Evolutionary conservation across 2,329 filamentous ascomycete species (phyloP).

Genomic region (Monosporascus sp.): DNA sequence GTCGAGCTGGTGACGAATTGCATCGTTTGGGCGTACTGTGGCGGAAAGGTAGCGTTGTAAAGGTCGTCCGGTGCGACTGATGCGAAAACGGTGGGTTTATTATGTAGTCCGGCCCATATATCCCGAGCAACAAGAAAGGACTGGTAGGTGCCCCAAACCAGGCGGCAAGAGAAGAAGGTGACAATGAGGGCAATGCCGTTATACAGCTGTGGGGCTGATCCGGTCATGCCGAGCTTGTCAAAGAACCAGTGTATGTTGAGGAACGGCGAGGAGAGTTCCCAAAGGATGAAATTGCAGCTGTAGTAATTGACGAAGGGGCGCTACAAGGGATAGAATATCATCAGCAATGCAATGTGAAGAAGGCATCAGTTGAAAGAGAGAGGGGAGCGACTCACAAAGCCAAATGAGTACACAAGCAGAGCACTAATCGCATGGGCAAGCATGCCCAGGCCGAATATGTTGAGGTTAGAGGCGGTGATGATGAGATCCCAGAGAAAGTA

Average conservation of each 20-base stretch:
- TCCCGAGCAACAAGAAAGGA: conserved; percentile 66
- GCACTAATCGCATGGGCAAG: conserved; percentile 73
- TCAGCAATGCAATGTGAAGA: background rate
- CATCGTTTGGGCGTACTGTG: conserved; percentile 39
- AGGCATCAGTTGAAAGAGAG: conserved; percentile 2
- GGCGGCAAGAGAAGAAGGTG: conserved; percentile 71
- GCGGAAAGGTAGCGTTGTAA: conserved; percentile 28
- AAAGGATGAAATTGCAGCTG: conserved; percentile 74
- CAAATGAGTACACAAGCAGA: conserved; percentile 67
- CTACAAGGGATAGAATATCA: conserved; percentile 36
- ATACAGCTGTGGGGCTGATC: conserved; percentile 66
- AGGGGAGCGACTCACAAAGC: conserved; percentile 59
- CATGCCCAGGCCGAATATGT: conserved; percentile 71
- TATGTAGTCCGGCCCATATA: conserved; percentile 55
- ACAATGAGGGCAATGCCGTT: conserved; percentile 69
- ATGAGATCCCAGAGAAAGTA: conserved; percentile 83
- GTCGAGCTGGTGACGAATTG: conserved; percentile 43
- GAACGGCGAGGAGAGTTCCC: conserved; percentile 81
- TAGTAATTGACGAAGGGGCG: conserved; percentile 83
- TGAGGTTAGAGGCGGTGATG: conserved; percentile 61
- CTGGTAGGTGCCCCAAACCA: conserved; percentile 73
- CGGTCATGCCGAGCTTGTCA: conserved; percentile 79
- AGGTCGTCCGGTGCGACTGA: conserved; percentile 26
- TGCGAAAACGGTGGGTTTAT: conserved; percentile 30
- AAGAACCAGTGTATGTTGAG: conserved; percentile 90